Base-by-base conservation (phyloP, 2,329 filamentous ascomycete genomes). In the Alternaria sp. region DNA sequence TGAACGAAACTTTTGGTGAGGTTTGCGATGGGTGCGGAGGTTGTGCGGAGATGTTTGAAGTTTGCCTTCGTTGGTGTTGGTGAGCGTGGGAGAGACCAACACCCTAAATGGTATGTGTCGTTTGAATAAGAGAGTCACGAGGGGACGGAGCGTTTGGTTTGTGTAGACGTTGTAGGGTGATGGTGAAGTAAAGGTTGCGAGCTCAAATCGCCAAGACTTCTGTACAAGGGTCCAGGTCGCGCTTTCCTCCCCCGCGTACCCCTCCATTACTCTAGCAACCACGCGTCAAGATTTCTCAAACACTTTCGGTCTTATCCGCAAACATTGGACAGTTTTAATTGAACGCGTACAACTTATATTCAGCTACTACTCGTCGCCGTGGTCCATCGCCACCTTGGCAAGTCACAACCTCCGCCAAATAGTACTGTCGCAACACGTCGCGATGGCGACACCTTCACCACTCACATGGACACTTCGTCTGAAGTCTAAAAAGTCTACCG, bases 401-500 rank as follows among this genome's bases (percentile, higher is more conserved):
- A 23, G 17, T 13, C 5, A 39, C 11, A 2, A 14, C 4, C 37
- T 7, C 21, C 10, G 1, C 5, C 10, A 5, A 0, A 40, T 0
- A 24, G 21, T 24, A 40, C 10, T 0, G 2, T 2, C 21, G 3
- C 37, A 40, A 48, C 29, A 29, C 29, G 23, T 28, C 51, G 61
- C 37, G n/a, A 73, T 70, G 66, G 54, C 67, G 3, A 54, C 56
- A 3, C 72, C 74, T 3, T 61, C 66, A 5, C 67, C 75, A 4
- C 61, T 61, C 56, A 73, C 74, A 17, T 77, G 73, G 73, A 82
- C 80, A 1, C 74, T 83, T 29, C 80, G 80, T 57, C 77, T 83
- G 66, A 83, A 83, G 65, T 71, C 78, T 52, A 70, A 77, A 68
- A 79, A 77, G 46, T 80, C 77, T 31, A 83, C 81, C 33, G 68